Evolutionary conservation across 768 basidiomycete genomes (phyloP).

Genomic region (Ephemerocybe angulata): DNA sequence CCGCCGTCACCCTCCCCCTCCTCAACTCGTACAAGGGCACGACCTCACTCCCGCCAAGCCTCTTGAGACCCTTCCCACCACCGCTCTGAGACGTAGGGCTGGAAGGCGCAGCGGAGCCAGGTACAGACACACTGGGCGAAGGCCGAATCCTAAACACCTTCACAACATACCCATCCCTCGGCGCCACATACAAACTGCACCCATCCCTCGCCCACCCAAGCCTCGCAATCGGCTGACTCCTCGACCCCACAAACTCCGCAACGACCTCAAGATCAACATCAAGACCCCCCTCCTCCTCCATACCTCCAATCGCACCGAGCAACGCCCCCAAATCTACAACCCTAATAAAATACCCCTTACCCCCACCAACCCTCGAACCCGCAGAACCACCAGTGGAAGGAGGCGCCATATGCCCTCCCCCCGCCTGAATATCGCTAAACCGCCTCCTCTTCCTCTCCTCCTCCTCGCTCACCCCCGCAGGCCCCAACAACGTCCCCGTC

Average conservation of each 20-base stretch:
- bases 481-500: slow-evolving; percentile 25
- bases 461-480: slow-evolving; percentile 9
- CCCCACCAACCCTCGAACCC: slow-evolving; percentile 12
- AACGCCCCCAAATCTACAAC: slow-evolving; percentile 51
- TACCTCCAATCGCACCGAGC: background rate
- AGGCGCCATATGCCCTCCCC: background rate
- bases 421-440: background rate
- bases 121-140: slow-evolving; percentile 18
- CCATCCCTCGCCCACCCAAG: slow-evolving; percentile 55
- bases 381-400: slow-evolving; percentile 12
- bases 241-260: slow-evolving; percentile 47
- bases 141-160: slow-evolving; percentile 40
- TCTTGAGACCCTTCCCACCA: background rate
- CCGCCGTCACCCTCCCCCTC: slow-evolving; percentile 63
- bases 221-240: slow-evolving; percentile 43
- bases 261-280: slow-evolving; percentile 30
- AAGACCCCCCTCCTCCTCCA: background rate
- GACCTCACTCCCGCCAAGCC: slow-evolving; percentile 24
- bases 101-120: slow-evolving; percentile 6
- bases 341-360: slow-evolving; percentile 45
- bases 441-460: slow-evolving; percentile 19
- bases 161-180: slow-evolving; percentile 53
- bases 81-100: background rate
- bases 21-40: slow-evolving; percentile 66
- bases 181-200: slow-evolving; percentile 45